Evolutionary conservation across 1,284 basidiomycete species (phyloP).

Genomic region (Coriolopsis trogii): DNA sequence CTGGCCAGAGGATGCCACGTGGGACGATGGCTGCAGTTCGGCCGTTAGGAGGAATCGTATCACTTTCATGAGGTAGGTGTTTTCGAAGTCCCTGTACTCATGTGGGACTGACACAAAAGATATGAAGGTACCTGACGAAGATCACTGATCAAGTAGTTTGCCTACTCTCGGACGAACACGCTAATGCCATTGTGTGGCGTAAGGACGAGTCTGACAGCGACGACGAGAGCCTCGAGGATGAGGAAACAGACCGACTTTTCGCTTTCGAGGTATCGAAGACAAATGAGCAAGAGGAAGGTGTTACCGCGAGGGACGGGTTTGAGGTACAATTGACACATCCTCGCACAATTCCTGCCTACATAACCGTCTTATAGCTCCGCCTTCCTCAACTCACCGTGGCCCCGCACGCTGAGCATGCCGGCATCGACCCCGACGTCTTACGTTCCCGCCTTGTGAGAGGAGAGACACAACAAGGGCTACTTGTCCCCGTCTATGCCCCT

Average conservation of each 20-base stretch:
- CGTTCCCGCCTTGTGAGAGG: slow-evolving; percentile 8
- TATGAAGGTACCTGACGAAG: slow-evolving; percentile 55
- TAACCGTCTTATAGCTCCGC: no score
- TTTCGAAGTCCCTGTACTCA: no score
- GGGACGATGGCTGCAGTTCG: slow-evolving; percentile 51
- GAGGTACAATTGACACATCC: no score
- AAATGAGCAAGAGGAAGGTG: slow-evolving; percentile 59
- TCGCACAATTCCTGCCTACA: no score
- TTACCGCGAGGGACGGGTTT: slow-evolving; percentile 44
- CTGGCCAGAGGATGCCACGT: slow-evolving; percentile 65
- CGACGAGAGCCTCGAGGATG: slow-evolving; percentile 28
- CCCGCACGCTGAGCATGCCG: no score
- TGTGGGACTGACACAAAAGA: no score
- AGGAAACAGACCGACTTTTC: slow-evolving; percentile 50
- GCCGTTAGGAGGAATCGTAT: slow-evolving; percentile 53
- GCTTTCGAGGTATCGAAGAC: slow-evolving; percentile 59
- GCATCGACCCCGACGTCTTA: not conserved
- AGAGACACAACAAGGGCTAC: slow-evolving; percentile 9
- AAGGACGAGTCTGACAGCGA: slow-evolving; percentile 34
- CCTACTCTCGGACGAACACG: slow-evolving; percentile 49
- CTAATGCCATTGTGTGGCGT: slow-evolving; percentile 45
- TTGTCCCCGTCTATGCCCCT: slow-evolving; percentile 1
- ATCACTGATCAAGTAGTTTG: slow-evolving; percentile 54
- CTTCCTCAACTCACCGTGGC: no score
- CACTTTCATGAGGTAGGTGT: slow-evolving; percentile 58